These are phyloP conservation scores for Tricholoma sp. DNA, from an alignment of 768 basidiomycete genomes.

Conservation along the genomic window DNA sequence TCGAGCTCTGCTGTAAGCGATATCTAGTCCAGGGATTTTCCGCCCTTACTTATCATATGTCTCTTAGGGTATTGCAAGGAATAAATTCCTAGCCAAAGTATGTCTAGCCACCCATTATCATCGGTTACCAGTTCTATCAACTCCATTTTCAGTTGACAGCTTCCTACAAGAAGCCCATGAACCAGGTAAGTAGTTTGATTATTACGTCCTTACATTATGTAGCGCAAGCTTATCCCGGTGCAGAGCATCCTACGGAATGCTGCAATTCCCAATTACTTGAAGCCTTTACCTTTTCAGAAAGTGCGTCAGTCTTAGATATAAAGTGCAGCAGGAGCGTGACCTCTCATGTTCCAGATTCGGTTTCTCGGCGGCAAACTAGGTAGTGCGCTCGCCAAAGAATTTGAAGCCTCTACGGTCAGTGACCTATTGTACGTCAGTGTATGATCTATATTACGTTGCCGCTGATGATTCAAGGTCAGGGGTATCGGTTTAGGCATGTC, in stretches of 20 bases:
- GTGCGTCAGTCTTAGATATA: constrained; percentile 28
- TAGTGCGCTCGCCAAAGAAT: constrained; percentile 78
- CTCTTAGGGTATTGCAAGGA: constrained; percentile 77
- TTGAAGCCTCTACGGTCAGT: constrained; percentile 83
- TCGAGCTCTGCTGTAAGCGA: constrained; percentile 83
- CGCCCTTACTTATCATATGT: not conserved
- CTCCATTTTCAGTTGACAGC: constrained; percentile 61
- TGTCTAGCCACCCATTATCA: not conserved
- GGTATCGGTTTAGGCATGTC: constrained; percentile 50
- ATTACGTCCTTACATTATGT: not conserved
- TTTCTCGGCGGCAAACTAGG: constrained; percentile 96
- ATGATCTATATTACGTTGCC: not conserved
- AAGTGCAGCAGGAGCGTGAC: not conserved
- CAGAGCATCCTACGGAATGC: constrained; percentile 81
- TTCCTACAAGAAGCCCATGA: constrained; percentile 88
- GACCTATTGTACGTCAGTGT: constrained; percentile 73
- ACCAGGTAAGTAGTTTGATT: constrained; percentile 49
- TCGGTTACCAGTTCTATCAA: not conserved
- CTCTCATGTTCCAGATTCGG: constrained; percentile 57
- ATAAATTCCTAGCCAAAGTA: constrained; percentile 95
- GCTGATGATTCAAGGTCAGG: constrained; percentile 28
- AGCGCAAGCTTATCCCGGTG: not conserved
- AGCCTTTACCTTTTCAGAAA: constrained; percentile 86
- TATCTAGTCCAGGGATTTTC: not conserved
- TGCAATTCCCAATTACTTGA: constrained; percentile 81